These are phyloP conservation scores for Phialophora macrospora DNA, from an alignment of 2,329 filamentous ascomycete genomes.

Conservation along the genomic window DNA sequence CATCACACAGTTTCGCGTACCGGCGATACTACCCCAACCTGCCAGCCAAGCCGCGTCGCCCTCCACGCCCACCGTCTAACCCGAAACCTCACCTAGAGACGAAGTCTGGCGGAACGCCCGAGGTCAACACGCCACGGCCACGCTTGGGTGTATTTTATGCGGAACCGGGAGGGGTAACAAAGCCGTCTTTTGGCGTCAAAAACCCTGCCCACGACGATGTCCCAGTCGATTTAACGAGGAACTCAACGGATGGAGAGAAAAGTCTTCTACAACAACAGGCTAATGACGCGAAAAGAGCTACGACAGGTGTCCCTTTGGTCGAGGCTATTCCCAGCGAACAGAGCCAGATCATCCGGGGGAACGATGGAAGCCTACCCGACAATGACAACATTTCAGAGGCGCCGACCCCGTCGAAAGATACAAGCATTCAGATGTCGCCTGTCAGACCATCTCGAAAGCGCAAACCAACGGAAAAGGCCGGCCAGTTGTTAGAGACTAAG, in stretches of 20 bases:
- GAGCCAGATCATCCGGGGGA: neutral
- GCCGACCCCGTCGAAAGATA: neutral
- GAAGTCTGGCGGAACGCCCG: neutral
- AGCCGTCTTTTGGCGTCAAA: neutral
- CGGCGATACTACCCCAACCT: constrained; percentile 21
- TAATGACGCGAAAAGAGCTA: neutral
- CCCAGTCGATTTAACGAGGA: constrained; percentile 4
- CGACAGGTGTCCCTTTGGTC: neutral
- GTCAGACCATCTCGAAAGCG: constrained; percentile 17
- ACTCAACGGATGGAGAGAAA: constrained; percentile 17
- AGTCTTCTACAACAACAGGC: neutral
- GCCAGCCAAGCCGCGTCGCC: neutral
- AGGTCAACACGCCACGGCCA: constrained; percentile 17
- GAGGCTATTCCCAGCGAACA: neutral
- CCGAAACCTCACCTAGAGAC: constrained; percentile 6
- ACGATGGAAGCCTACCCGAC: neutral
- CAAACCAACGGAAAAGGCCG: constrained; percentile 22
- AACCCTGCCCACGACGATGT: neutral
- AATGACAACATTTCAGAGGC: constrained; percentile 1
- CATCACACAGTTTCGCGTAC: constrained; percentile 34
- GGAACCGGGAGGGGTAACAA: neutral
- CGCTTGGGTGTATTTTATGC: constrained; percentile 23
- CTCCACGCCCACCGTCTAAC: neutral
- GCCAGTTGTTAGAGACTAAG: neutral
- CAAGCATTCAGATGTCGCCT: neutral